A percentile compares a stretch with the other conserved stretches of the same genome.
Evolutionary conservation across 2,329 filamentous ascomycete species (phyloP).

Genomic region (Fusarium succisae): DNA sequence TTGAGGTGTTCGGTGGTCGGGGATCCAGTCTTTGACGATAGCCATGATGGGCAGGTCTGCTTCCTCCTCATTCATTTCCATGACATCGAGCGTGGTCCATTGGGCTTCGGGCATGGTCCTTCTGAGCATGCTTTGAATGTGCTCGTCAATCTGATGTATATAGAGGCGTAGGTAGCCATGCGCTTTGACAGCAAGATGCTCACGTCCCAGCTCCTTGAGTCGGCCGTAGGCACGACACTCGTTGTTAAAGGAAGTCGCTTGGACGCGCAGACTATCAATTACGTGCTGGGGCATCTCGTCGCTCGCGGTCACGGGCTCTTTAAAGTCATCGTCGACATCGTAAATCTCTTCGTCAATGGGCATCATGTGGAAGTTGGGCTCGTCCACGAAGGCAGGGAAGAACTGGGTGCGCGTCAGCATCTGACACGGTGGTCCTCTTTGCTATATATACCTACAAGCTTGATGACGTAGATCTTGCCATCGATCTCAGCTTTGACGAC

Average conservation of each 20-base stretch:
- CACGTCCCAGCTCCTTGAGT: conserved; percentile 8
- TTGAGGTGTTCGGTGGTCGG: background rate
- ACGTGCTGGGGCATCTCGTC: background rate
- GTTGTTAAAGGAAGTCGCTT: conserved; percentile 8
- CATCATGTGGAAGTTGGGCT: background rate
- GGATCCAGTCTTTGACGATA: conserved; percentile 24
- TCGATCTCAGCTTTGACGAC: background rate
- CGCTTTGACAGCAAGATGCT: conserved; percentile 1
- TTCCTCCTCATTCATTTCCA: background rate
- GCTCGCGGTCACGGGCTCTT: too few relatives aligned
- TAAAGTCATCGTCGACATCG: too few relatives aligned
- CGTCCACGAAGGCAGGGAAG: accelerated
- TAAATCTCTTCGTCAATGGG: background rate
- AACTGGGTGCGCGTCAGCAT: background rate
- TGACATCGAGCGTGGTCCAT: background rate
- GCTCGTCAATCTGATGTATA: background rate
- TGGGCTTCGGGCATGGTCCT: accelerated
- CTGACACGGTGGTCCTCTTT: accelerated
- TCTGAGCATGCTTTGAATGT: background rate
- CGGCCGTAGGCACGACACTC: conserved; percentile 24
- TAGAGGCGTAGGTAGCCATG: conserved; percentile 12
- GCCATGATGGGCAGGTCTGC: background rate
- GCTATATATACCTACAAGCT: background rate
- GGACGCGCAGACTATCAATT: background rate
- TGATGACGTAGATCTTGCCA: background rate